A percentile compares a stretch with the other conserved stretches of the same genome.
These are phyloP conservation scores for Amborella trichopoda DNA, from an alignment of 164 flowering plant genomes.

Conservation along the genomic window DNA sequence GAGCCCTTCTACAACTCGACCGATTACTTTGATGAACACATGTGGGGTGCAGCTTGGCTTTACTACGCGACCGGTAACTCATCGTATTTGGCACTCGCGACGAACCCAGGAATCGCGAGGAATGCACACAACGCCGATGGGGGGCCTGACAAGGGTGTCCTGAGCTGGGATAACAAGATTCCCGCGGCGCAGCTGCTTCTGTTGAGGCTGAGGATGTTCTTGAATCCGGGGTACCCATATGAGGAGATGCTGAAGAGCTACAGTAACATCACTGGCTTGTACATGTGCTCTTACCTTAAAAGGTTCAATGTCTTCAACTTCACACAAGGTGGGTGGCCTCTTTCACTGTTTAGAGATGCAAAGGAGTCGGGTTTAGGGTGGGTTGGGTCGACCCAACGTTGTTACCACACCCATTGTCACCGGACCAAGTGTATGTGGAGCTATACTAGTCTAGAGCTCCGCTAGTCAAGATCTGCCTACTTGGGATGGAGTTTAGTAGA, in stretches of 20 bases:
- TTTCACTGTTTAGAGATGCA: too few species aligned
- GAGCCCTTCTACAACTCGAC: constrained; percentile 54
- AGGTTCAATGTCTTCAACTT: constrained; percentile 39
- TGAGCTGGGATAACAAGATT: constrained; percentile 58
- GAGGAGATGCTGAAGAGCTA: constrained; percentile 50
- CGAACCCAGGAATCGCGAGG: constrained; percentile 30
- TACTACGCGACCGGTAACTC: constrained; percentile 73
- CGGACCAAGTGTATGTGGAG: too few species aligned
- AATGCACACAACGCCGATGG: constrained; percentile 31
- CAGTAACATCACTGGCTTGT: constrained; percentile 40
- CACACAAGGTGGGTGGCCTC: constrained; percentile 52
- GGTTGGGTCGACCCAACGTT: too few species aligned
- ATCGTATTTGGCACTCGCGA: constrained; percentile 40
- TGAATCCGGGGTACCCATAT: constrained; percentile 50
- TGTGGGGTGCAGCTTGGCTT: constrained; percentile 84
- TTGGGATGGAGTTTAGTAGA: too few species aligned
- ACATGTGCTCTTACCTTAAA: constrained; percentile 67
- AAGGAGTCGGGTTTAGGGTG: too few species aligned
- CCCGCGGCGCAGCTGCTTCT: constrained; percentile 39
- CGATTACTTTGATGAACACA: constrained; percentile 63
- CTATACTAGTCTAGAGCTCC: too few species aligned
- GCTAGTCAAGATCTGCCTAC: too few species aligned
- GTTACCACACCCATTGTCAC: too few species aligned
- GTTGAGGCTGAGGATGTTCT: constrained; percentile 29
- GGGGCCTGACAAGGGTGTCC: constrained; percentile 19